These are phyloP conservation scores for Microstegium vimineum DNA, from an alignment of 176 grass and related monocot species.

Conservation along the genomic window DNA sequence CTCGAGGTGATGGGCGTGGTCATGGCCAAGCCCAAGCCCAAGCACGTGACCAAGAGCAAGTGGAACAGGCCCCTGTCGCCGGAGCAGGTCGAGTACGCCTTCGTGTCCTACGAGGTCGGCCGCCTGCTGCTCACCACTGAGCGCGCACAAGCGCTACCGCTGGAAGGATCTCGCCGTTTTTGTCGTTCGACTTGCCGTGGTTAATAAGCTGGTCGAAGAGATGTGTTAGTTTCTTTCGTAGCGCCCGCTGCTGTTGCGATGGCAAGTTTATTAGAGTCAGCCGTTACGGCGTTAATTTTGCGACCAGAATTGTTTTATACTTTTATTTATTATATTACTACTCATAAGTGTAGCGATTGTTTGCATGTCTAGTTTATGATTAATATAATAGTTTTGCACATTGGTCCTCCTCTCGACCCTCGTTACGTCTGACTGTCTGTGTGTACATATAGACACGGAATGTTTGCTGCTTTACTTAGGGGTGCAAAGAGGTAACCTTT, in stretches of 20 bases:
- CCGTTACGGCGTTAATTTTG: background rate
- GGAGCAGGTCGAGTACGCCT: conserved; percentile 53
- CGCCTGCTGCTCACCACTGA: conserved; percentile 22
- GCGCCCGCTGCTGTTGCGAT: background rate
- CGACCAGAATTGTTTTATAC: background rate
- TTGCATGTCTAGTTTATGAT: background rate
- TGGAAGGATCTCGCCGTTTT: background rate
- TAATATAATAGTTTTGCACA: background rate
- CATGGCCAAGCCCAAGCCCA: conserved; percentile 41
- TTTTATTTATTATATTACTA: no score
- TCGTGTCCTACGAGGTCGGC: conserved; percentile 49
- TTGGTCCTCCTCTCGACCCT: background rate
- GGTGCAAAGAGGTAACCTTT: no score
- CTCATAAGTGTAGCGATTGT: background rate
- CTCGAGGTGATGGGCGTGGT: conserved; percentile 18
- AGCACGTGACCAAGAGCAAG: conserved; percentile 18
- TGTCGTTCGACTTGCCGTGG: background rate
- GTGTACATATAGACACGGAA: background rate
- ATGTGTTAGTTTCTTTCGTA: background rate
- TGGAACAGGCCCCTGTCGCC: conserved; percentile 24
- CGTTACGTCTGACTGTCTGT: background rate
- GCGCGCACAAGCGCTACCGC: background rate
- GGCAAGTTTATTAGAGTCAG: background rate
- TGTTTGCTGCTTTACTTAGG: no score
- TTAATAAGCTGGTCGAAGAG: background rate